Percentiles rank a stretch among this genome's conserved stretches.
Conservation (phyloP, 768 basidiomycete genomes). For the Psilocybe subaeruginosa region DNA sequence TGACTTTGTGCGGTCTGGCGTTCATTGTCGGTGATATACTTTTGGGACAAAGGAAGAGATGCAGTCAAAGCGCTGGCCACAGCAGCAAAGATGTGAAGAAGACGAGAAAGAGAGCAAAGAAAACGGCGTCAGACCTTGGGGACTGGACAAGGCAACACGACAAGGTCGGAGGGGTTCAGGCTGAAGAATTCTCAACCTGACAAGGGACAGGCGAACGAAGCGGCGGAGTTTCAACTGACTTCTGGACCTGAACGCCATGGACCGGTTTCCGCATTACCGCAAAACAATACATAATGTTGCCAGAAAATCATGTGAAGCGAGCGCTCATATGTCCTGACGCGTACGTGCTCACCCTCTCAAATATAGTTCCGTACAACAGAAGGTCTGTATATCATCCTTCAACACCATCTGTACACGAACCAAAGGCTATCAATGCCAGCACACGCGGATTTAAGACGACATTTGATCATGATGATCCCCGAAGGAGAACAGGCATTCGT, state of each 20-base stretch:
- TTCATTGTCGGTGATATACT: slow-evolving; percentile 53
- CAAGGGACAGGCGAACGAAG: slow-evolving; percentile 17
- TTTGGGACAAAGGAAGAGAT: slow-evolving; percentile 17
- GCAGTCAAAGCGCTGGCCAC: slow-evolving; percentile 18
- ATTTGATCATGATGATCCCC: slow-evolving; percentile 6
- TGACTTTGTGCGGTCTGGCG: slow-evolving; percentile 72
- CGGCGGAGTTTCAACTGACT: slow-evolving; percentile 47
- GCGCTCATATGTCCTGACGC: not conserved
- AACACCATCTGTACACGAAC: slow-evolving; percentile 7
- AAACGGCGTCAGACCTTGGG: slow-evolving; percentile 16
- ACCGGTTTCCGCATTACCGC: slow-evolving; percentile 12
- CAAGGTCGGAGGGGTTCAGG: slow-evolving; percentile 23
- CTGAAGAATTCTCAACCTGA: slow-evolving; percentile 9
- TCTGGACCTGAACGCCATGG: slow-evolving; percentile 23
- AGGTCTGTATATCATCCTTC: slow-evolving; percentile 13
- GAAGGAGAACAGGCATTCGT: not conserved
- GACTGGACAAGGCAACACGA: slow-evolving; percentile 14
- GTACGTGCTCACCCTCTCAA: slow-evolving; percentile 3
- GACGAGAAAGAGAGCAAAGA: slow-evolving; percentile 22
- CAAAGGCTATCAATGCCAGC: slow-evolving; percentile 2
- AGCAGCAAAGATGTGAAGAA: slow-evolving; percentile 22
- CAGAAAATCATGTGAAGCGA: slow-evolving; percentile 16
- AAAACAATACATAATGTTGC: slow-evolving; percentile 6
- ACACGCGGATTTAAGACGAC: slow-evolving; percentile 2
- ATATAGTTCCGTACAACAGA: slow-evolving; percentile 12